Percentiles rank a stretch among this genome's conserved stretches.
phyloP scores from a whole-genome alignment of 352 stramenopile genomes.

The Plasmopara muralis region DNA sequence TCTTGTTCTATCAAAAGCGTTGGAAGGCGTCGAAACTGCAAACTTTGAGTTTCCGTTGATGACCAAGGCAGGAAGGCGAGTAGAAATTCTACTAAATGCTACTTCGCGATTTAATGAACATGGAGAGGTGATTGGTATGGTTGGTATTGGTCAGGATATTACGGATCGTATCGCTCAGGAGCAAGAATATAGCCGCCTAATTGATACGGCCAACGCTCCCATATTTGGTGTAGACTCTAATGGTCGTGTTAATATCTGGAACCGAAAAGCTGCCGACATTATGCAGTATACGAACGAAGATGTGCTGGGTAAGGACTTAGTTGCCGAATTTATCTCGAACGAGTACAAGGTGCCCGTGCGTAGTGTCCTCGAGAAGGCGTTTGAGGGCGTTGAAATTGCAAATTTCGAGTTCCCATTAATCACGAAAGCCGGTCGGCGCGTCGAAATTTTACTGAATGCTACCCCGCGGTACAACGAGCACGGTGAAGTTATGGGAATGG shows the following conservation, averaged over 20 bases:
- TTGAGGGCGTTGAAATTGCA: conserved; percentile 56
- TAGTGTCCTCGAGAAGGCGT: conserved; percentile 23
- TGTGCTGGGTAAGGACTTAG: conserved; percentile 76
- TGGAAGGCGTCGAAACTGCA: conserved; percentile 55
- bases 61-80: conserved; percentile 67
- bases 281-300: conserved; percentile 86
- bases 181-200: conserved; percentile 73
- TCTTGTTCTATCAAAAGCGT: conserved; percentile 50
- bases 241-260: conserved; percentile 84
- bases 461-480: conserved; percentile 61
- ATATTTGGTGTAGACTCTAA: conserved; percentile 85
- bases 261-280: conserved; percentile 86
- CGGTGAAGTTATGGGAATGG: conserved; percentile 70
- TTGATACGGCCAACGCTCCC: conserved; percentile 86
- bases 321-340: conserved; percentile 49
- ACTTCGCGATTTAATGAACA: conserved; percentile 81
- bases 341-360: conserved; percentile 40
- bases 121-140: conserved; percentile 76
- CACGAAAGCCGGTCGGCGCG: conserved; percentile 50
- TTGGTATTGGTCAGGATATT: conserved; percentile 86
- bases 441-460: conserved; percentile 66
- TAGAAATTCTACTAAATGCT: conserved; percentile 84
- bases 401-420: conserved; percentile 83
- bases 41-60: conserved; percentile 86
- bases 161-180: conserved; percentile 69